Evolutionary conservation across 164 flowering plant species (phyloP), one percentile per base, ranked within the genome.

Genomic region (Aristolochia fimbriata): DNA sequence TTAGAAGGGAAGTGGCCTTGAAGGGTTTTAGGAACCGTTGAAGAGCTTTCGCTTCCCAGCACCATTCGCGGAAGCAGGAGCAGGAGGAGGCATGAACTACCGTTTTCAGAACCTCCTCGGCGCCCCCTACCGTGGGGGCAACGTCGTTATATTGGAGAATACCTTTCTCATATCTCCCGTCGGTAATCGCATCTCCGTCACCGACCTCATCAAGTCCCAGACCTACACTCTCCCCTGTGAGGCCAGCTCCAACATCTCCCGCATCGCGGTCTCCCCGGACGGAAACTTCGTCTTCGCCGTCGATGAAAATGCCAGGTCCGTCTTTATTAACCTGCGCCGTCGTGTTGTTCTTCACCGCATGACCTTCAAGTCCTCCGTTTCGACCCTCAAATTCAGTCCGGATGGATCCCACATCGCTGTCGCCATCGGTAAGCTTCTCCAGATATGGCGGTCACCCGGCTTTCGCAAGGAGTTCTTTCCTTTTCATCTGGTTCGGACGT

Each of bases 61-160:
- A 37, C 11, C 22, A 16, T 57, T 22, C n/a, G 48, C 30, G 8
- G 61, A 20, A 45, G 47, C 49, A 22, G 47, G 14, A 48, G 43
- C 9, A 47, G 50, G 14, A 48, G 43, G 43, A 47, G 37, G 33
- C 50, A 94, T 94, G 99, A 90, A 94, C 65, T 91, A 71, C 80
- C 66, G 93, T 51, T 94, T 91, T 65, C 92, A 88, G 50, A 88
- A 90, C 67, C 88, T 90, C 22, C 78, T 91, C 1, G 99, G 99
- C 48, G 96, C 97, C 17, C 97, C 99, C 0, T 94, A 94, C 79
- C 71, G 96, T 62, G 97, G 99, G 22, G 99, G 99, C 58, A 82
- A 91, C 72, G 88, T 58, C 43, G 65, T 80, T 0, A 55, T 88
- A 33, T 63, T 80, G 50, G 77, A 77, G 52, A 80, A 86, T 66